Evolutionary conservation across 2,329 filamentous ascomycete species (phyloP), one percentile per base, ranked within the genome.

Genomic region (Sphaerulina populicola): DNA sequence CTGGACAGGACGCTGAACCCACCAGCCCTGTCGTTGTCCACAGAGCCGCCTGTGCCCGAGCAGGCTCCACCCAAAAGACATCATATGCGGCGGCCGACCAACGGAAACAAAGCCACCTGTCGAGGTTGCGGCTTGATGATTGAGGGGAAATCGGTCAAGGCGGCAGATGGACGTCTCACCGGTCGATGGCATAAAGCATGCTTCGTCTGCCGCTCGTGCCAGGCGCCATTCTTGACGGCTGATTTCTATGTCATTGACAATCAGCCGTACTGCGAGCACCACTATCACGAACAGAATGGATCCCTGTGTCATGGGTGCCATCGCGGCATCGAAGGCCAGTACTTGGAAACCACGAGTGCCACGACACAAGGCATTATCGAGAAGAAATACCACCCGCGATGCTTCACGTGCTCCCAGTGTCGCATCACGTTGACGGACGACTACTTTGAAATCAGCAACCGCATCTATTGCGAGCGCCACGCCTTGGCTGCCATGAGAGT

Each of bases 171-270:
- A 12, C 83, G 90, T 21, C 75, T 98, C 21, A 94, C 88, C 0
- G 93, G 93, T 8, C 84, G 89, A 57, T 98, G 95, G 68, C 93
- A 98, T 75, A 94, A 94, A 68, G 79, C 85, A 4, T 98, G 91
- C 68, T 97, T 98, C 66, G 86, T 91, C 9, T 98, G 93, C 75
- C 80, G 81, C 4, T 89, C 85, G 1, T 98, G 93, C 72, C 74
- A 76, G 9, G 77, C 82, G 48, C 84, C 89, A 0, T 98, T 97
- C 65, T 75, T 82, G 15, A 94, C 89, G 0, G 80, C 88, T 1
- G 89, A 93, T 53, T 97, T 97, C 62, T 98, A 98, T 66, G 90
- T 98, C 9, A 79, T 89, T 53, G 72, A 85, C 57, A 88, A 98
- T 69, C 77, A 81, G 53, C 93, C 93, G 0, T 96, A 91, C 70